Evolutionary conservation across 768 basidiomycete species (phyloP), one percentile per base, ranked within the genome.

Genomic region (Suillus luteus): DNA sequence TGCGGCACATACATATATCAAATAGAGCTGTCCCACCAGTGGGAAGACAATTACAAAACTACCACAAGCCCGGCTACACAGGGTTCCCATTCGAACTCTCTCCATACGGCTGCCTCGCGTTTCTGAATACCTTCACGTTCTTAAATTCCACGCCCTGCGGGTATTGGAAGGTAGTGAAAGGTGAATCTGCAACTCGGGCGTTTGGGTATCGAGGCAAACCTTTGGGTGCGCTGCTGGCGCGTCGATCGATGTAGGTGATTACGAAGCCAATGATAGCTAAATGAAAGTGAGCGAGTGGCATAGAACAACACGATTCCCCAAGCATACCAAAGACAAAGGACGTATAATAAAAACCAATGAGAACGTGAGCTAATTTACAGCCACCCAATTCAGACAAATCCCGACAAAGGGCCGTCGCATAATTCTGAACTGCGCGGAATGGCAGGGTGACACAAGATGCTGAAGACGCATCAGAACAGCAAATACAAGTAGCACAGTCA

Each of bases 311-410:
- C 31, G 31, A 31, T 31, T 31, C 31, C 31, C 31, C 31, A 3
- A 31, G 4, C 31, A 31, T 31, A 31, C 31, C 31, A 31, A 31
- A 31, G 4, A 31, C 4, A 31, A 31, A 2, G 31, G 31, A 31
- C 31, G 31, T 31, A 31, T 31, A 31, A 31, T 31, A 4, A 4
- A 31, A 31, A 31, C 31, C 31, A 10, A 77, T 65, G 3, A 77
- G 65, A 2, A 69, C 65, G 12, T 65, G 60, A 1, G 72, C 72
- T 8, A 59, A 59, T 12, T 64, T 49, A 35, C 74, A 74, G 60
- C 70, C 60, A 0, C 52, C 31, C 10, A 67, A 43, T 1, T 67
- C 63, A 37, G 65, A 65, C 33, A 79, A 76, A 59, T 79, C 76
- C 2, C 63, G 62, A 67, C 75, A 76, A 33, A 78, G 69, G 41